phyloP scores from a whole-genome alignment of 495 filamentous ascomycete genomes.

The Penicillium paradoxum region DNA sequence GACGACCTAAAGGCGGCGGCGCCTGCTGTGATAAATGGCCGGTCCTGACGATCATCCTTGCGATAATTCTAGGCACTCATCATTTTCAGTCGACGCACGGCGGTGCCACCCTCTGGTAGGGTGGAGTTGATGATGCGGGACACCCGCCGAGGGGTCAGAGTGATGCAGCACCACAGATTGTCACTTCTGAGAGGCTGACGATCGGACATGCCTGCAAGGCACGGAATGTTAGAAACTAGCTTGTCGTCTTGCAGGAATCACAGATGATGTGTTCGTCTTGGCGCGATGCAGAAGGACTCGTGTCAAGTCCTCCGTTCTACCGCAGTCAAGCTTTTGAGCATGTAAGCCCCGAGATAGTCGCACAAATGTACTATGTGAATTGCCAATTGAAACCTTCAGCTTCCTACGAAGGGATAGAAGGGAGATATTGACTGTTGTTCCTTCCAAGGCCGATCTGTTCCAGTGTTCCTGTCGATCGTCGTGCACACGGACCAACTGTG shows the following conservation, averaged over 20 bases:
- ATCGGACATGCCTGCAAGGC: slow-evolving; percentile 22
- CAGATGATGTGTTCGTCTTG: background rate
- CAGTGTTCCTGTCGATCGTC: slow-evolving; percentile 23
- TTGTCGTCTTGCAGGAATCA: background rate
- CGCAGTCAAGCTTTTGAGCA: background rate
- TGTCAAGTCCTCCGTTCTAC: background rate
- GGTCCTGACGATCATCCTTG: slow-evolving; percentile 22
- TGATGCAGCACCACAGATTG: slow-evolving; percentile 20
- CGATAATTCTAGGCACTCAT: slow-evolving; percentile 23
- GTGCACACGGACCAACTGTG: slow-evolving; percentile 7
- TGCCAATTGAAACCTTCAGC: background rate
- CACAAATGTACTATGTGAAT: background rate
- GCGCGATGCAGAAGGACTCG: slow-evolving; percentile 5
- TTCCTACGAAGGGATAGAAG: slow-evolving; percentile 11
- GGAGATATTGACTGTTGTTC: background rate
- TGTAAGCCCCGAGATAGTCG: background rate
- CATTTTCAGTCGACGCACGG: slow-evolving; percentile 24
- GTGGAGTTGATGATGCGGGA: slow-evolving; percentile 18
- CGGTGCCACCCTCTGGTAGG: slow-evolving; percentile 15
- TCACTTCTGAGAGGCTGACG: slow-evolving; percentile 5
- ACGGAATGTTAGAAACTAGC: slow-evolving; percentile 15
- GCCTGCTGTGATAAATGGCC: slow-evolving; percentile 24
- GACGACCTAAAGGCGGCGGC: slow-evolving; percentile 14
- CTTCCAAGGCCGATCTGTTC: slow-evolving; percentile 6
- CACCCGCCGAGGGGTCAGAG: slow-evolving; percentile 10